Conservation (phyloP, 108 stramenopile species). For the Stephanodiscus triporus region DNA sequence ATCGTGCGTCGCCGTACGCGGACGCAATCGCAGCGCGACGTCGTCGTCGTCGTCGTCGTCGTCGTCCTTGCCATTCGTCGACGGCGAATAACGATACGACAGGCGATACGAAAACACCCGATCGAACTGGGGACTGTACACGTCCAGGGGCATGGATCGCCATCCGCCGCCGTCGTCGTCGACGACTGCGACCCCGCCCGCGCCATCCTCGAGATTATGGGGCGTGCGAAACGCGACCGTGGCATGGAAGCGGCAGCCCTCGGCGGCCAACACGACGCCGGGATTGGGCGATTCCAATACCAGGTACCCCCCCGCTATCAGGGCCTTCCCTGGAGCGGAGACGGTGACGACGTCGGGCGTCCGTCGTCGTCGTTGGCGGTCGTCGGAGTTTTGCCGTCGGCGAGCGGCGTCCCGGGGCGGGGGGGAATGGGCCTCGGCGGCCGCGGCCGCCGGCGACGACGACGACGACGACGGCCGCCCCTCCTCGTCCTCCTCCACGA, state of each 20-base stretch:
- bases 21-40: conserved; percentile 17
- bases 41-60: conserved; percentile 17
- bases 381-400: no score
- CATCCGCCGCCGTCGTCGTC: conserved; percentile 7
- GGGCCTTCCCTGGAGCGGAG: conserved; percentile 91
- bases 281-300: conserved; percentile 90
- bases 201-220: not conserved
- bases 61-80: conserved; percentile 3
- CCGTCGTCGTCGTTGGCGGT: not conserved
- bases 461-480: no score
- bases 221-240: conserved; percentile 57
- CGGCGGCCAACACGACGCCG: conserved; percentile 87
- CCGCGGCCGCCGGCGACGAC: no score
- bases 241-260: conserved; percentile 82
- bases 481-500: not conserved
- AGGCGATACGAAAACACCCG: conserved; percentile 33
- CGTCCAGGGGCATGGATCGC: conserved; percentile 41
- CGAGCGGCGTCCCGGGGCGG: no score
- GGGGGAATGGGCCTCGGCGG: not conserved
- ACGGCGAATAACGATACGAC: conserved; percentile 44
- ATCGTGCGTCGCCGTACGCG: conserved; percentile 22
- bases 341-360: conserved; percentile 40
- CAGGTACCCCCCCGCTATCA: conserved; percentile 94
- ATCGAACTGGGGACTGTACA: conserved; percentile 80
- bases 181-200: not conserved